Evolutionary conservation across 2,329 filamentous ascomycete genomes (phyloP), one percentile per base, ranked within the genome.

Genomic region (Cercospora sp.): DNA sequence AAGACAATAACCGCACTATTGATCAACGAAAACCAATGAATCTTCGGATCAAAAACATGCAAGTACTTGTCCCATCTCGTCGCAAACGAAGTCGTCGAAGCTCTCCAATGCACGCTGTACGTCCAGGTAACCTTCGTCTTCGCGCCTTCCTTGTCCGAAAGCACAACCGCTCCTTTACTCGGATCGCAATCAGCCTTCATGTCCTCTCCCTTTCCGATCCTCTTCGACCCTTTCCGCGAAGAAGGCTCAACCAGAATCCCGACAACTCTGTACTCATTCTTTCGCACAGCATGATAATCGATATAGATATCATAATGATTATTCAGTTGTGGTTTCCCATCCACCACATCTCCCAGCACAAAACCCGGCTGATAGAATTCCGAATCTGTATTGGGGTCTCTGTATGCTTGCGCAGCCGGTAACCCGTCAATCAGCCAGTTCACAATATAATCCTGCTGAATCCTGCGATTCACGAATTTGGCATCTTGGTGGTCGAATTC

Each of bases 51-150:
- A 77, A 94, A 96, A 32, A 99, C 94, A 77, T 98, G 94, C 40
- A 99, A 86, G 79, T 98, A 98, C 81, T 97, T 98, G 85, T 99
- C 95, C 95, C 95, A 99, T 72, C 95, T 88, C 12, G 95, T 99
- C 30, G 95, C 95, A 90, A 97, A 99, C 1, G 91, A 92, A 1
- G 94, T 98, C 0, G 86, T 78, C 0, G 93, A 97, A 73, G 89
- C 88, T 66, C 86, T 87, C 95, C 95, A 99, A 80, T 90, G 91
- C 13, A 98, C 92, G 72, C 91, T 93, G 82, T 99, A 99, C 5
- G 93, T 97, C 83, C 92, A 99, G 2, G 89, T 87, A 24, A 97
- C 92, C 21, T 86, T 82, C 21, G 86, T 93, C 49, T 72, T 69
- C 26, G 49, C 51, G 13, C 87, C 85, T 2, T 84, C 84, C 5